Evolutionary conservation across 164 flowering plant species (phyloP), one percentile per base, ranked within the genome.

Genomic region (Aristolochia contorta): DNA sequence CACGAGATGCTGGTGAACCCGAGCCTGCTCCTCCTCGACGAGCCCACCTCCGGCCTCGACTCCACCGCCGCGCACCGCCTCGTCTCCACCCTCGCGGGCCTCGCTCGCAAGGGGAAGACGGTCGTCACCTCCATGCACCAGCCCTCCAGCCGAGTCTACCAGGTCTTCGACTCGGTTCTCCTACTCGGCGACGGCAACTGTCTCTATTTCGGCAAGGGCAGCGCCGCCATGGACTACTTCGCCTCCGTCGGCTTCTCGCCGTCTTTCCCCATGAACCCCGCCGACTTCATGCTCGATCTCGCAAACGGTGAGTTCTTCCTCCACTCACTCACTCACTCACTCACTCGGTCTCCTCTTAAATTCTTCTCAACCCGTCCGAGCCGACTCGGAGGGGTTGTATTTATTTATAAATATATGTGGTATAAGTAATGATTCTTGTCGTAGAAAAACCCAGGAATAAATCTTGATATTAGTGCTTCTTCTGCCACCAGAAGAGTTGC

Each of bases 271-370:
- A 76, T 91, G 85, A 91, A 88, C 64, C 97, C 96, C 0, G 93
- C 97, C 7, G 97, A 91, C 54, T 91, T 88, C 67, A 73, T 88
- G 68, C 96, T 91, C 33, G 97, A 91, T 73, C 97, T 91, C 70
- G 97, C 97, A 16, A 91, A 91, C 46, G 96, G 97, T 91, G 80
- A 76, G 87, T 76, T 50, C 12, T 25, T 14, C 16, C 32, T 12
- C 54, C 8, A 16, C 22, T 6, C 18, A 19, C n/a, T n/a, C n/a
- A n/a, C n/a, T n/a, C n/a, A n/a, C n/a, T n/a, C n/a, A n/a, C n/a
- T n/a, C n/a, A n/a, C n/a, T n/a, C n/a, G n/a, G n/a, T n/a, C n/a
- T 15, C 47, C 21, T 8, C 41, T 16, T n/a, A 16, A 13, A 33
- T 56, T 41, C 16, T 24, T 14, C n/a, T 56, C 24, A 22, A 56